A percentile compares a stretch with the other conserved stretches of the same genome.
These are phyloP conservation scores for Cercophora newfieldiana DNA, from an alignment of 495 filamentous ascomycete species.

Conservation along the genomic window DNA sequence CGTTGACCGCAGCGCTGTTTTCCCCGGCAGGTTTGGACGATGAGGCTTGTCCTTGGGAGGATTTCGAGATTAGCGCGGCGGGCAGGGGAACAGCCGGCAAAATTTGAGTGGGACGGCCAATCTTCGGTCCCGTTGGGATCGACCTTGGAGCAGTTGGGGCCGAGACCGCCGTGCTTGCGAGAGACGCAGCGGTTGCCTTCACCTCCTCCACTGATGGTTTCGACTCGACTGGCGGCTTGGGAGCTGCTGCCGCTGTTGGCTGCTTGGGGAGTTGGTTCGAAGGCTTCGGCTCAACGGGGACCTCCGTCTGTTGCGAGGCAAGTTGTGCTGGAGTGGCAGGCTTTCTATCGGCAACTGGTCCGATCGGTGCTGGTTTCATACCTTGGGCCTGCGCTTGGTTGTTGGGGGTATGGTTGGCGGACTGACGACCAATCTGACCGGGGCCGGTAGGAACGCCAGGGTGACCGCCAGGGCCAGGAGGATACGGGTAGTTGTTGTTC, in stretches of 20 bases:
- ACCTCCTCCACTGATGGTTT: slow-evolving; percentile 62
- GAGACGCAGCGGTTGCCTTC: slow-evolving; percentile 49
- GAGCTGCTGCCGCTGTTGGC: slow-evolving; percentile 40
- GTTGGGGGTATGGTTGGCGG: slow-evolving; percentile 39
- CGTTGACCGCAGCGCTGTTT: slow-evolving; percentile 31
- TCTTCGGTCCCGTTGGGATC: slow-evolving; percentile 65
- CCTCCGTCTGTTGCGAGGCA: slow-evolving; percentile 32
- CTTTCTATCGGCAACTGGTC: slow-evolving; percentile 53
- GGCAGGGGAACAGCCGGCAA: slow-evolving; percentile 63
- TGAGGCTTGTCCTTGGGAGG: slow-evolving; percentile 33
- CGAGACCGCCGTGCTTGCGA: slow-evolving; percentile 37
- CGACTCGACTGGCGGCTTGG: slow-evolving; percentile 64
- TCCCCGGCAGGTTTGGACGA: slow-evolving; percentile 35
- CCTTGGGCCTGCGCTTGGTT: slow-evolving; percentile 34
- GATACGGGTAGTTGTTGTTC: slow-evolving; percentile 49
- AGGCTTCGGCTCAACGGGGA: slow-evolving; percentile 41
- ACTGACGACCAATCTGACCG: slow-evolving; percentile 32
- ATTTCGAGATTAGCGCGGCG: slow-evolving; percentile 61
- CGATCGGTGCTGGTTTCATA: slow-evolving; percentile 54
- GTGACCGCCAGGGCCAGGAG: slow-evolving; percentile 49
- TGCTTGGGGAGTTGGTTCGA: slow-evolving; percentile 40
- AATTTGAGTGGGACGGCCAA: slow-evolving; percentile 46
- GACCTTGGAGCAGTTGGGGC: slow-evolving; percentile 42
- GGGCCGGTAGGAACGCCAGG: slow-evolving; percentile 37
- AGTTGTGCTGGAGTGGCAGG: slow-evolving; percentile 36